Evolutionary conservation across 1,139 yeast genomes (phyloP).

Genomic region (Suhomyces yuchorum): DNA sequence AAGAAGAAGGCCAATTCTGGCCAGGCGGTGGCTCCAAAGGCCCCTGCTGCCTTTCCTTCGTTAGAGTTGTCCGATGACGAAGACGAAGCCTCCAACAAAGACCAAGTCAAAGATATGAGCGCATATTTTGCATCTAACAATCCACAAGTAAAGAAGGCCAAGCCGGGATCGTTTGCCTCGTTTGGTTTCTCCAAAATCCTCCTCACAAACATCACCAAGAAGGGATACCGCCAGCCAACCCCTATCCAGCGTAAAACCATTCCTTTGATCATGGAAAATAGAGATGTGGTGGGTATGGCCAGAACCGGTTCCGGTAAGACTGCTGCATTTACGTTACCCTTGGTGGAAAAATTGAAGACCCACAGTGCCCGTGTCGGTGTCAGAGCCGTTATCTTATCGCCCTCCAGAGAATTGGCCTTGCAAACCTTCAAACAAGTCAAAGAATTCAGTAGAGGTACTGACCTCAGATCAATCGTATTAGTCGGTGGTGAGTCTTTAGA

Average conservation of each 20-base stretch:
- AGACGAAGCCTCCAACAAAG: conserved; percentile 28
- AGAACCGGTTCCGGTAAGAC: conserved; percentile 99
- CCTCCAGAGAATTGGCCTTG: conserved; percentile 91
- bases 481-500: conserved; percentile 98
- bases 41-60: conserved; percentile 51
- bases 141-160: conserved; percentile 61
- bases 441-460: conserved; percentile 84
- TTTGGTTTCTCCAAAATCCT: conserved; percentile 82
- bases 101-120: conserved; percentile 45
- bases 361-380: conserved; percentile 90
- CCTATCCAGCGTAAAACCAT: conserved; percentile 97
- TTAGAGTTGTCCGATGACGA: conserved; percentile 71
- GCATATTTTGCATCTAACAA: conserved; percentile 40
- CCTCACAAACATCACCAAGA: conserved; percentile 69
- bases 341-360: conserved; percentile 78
- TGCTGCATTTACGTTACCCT: conserved; percentile 94
- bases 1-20: conserved; percentile 22
- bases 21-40: not conserved
- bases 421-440: conserved; percentile 89
- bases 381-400: conserved; percentile 85
- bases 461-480: conserved; percentile 73
- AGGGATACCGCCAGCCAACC: conserved; percentile 94
- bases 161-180: conserved; percentile 84
- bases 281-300: conserved; percentile 99
- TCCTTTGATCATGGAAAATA: conserved; percentile 80